These are phyloP conservation scores for Verbena officinalis DNA, from an alignment of 257 asterid species.

Conservation along the genomic window DNA sequence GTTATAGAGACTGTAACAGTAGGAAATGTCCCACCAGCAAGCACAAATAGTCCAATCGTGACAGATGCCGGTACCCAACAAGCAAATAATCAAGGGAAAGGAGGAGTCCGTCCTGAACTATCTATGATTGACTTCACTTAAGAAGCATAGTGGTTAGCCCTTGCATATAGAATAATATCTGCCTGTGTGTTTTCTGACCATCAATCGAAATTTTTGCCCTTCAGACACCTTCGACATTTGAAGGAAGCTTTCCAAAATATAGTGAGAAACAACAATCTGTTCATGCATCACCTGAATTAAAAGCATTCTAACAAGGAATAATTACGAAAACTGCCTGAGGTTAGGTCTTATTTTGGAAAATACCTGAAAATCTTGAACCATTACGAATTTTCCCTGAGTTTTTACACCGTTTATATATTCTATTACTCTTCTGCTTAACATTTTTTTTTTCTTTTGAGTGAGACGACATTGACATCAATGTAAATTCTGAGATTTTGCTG, in stretches of 20 bases:
- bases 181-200: background rate
- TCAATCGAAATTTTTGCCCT: background rate
- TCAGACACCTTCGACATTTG: background rate
- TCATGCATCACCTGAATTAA: background rate
- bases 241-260: slow-evolving; percentile 5
- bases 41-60: slow-evolving; percentile 27
- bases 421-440: background rate
- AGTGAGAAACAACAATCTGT: background rate
- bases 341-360: no score
- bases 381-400: no score
- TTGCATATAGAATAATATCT: background rate
- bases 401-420: background rate
- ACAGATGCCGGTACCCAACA: slow-evolving; percentile 34
- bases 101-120: slow-evolving; percentile 50
- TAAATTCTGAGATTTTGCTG: background rate
- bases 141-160: slow-evolving; percentile 20
- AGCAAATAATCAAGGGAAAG: slow-evolving; percentile 43
- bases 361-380: no score
- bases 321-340: no score
- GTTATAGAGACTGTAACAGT: slow-evolving; percentile 35
- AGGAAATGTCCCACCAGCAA: slow-evolving; percentile 40
- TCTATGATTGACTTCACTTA: slow-evolving; percentile 76
- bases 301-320: background rate
- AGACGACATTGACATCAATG: background rate
- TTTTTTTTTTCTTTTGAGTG: slow-evolving; percentile 9